Conservation (phyloP, 192 early-diverging fungal species). For the Gorgonomyces haynaldii region DNA sequence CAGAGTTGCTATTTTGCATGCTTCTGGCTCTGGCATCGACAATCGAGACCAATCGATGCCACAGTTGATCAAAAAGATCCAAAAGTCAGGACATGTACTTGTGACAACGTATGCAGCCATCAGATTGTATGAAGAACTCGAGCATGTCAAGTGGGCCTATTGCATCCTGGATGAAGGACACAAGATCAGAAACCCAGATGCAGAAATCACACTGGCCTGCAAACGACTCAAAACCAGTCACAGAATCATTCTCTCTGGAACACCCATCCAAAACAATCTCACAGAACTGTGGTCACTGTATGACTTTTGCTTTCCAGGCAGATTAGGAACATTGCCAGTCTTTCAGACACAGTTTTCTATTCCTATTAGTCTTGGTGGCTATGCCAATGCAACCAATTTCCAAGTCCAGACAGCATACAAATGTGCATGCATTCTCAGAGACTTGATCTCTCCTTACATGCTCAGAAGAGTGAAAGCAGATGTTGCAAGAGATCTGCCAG, state of each 20-base stretch:
- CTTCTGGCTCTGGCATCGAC: constrained; percentile 65
- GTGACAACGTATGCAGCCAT: constrained; percentile 81
- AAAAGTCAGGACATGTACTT: constrained; percentile 58
- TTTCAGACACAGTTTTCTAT: constrained; percentile 82
- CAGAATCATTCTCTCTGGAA: constrained; percentile 48
- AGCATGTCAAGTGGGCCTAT: constrained; percentile 74
- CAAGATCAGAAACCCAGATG: constrained; percentile 91
- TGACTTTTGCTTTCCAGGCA: constrained; percentile 49
- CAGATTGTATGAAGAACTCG: constrained; percentile 57
- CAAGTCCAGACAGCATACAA: constrained; percentile 90
- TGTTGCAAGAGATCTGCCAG: constrained; percentile 79
- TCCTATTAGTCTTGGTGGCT: constrained; percentile 87
- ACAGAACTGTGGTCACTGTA: constrained; percentile 42
- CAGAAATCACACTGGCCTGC: constrained; percentile 56
- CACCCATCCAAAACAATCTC: constrained; percentile 51
- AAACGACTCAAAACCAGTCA: constrained; percentile 30
- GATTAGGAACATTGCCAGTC: constrained; percentile 62
- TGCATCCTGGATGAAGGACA: constrained; percentile 92
- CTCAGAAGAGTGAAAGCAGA: constrained; percentile 85
- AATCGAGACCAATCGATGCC: constrained; percentile 11
- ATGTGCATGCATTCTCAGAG: constrained; percentile 82
- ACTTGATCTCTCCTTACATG: constrained; percentile 87
- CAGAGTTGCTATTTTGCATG: constrained; percentile 82
- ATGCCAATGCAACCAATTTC: constrained; percentile 76
- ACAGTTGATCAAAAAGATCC: constrained; percentile 15